phyloP scores from a whole-genome alignment of 148 eudicot species.

The Rhododendron molle region DNA sequence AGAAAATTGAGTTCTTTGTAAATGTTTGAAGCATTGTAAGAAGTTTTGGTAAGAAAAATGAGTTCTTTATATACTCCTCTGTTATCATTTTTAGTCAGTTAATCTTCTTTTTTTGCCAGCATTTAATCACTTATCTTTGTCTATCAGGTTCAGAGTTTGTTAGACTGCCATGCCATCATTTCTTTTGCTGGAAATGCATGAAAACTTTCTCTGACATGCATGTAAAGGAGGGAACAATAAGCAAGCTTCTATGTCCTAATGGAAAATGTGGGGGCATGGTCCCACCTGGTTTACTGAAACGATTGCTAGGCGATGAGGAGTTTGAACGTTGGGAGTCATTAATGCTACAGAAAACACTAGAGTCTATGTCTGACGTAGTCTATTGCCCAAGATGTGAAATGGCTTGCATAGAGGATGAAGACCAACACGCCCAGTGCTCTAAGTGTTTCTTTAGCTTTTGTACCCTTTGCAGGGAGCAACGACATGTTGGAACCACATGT shows the following conservation, averaged over 20 bases:
- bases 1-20: not conserved
- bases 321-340: conserved; percentile 86
- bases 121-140: not conserved
- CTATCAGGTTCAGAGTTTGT: conserved; percentile 67
- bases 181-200: conserved; percentile 84
- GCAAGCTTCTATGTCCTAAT: conserved; percentile 65
- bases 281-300: conserved; percentile 76
- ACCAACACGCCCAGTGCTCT: conserved; percentile 81
- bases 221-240: conserved; percentile 72
- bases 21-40: no score
- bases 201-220: conserved; percentile 69
- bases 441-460: conserved; percentile 93
- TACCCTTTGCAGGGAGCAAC: conserved; percentile 72
- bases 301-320: conserved; percentile 63
- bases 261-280: conserved; percentile 89
- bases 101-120: no score
- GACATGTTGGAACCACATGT: conserved; percentile 80
- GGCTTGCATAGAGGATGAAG: conserved; percentile 82
- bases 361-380: conserved; percentile 79
- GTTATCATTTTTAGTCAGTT: not conserved
- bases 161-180: conserved; percentile 85
- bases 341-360: conserved; percentile 74
- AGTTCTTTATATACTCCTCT: not conserved
- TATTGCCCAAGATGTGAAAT: conserved; percentile 99
- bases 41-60: no score